Evolutionary conservation across 208 protist genomes (phyloP), one percentile per base, ranked within the genome.

Genomic region (Phytomonas sp.): DNA sequence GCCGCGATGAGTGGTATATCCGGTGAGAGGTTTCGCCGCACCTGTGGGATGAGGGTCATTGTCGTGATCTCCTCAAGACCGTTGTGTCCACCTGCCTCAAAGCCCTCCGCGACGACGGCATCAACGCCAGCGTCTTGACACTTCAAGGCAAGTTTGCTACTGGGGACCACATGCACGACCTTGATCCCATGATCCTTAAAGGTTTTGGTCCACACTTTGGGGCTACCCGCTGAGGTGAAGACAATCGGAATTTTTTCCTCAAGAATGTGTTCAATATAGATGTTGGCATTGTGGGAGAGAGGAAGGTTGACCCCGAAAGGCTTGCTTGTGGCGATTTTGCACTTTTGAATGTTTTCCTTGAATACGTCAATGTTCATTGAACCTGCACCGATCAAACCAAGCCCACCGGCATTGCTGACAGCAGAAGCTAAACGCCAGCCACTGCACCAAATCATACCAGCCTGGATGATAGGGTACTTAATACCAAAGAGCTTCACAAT

Each of bases 221-320:
- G 88, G 77, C 84, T 92, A 11, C 86, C 89, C 0, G 88, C 90
- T 36, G 86, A 89, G n/a, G 90, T 95, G 76, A 93, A 92, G 36
- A 95, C 90, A 60, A 95, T 74, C 6, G 87, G 83, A 16, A 95
- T 78, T 60, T 89, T 89, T 73, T 95, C 79, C 56, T 94, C 86
- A n/a, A 95, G 77, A 60, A 95, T 67, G 69, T 77, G 78, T 12
- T 84, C 65, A 34, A 90, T 84, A 74, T 82, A 83, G 34, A 64
- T 65, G 26, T 71, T 42, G 30, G 82, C 77, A 31, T 88, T 77
- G 2, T 66, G 36, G 37, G n/a, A 67, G 26, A 89, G 77, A 8
- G 86, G 69, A 56, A 95, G 49, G 76, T 95, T 95, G 37, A 95
- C 90, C 36, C 86, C 90, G 36, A 93, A 93, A 19, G 88, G 86